Evolutionary conservation across 331 rosid genomes (phyloP), one percentile per base, ranked within the genome.

Genomic region (Cucumis variabilis): DNA sequence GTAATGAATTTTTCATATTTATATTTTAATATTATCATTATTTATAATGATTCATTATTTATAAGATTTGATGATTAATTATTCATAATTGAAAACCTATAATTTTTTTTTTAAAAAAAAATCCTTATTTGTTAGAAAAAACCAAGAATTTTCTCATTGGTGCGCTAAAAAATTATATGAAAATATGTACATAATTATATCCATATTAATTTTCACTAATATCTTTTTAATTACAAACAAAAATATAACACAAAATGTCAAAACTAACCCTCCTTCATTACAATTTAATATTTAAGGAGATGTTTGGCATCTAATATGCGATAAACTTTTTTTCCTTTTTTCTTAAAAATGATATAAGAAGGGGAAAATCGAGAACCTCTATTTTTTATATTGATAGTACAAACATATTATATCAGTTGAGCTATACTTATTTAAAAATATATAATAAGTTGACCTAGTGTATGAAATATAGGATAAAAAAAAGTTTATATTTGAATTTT

Each of bases 1-100:
- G 83, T 48, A 77, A 77, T 77, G 65, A 44, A 50, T 48, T 77
- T 48, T 50, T 77, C 63, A n/a, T 44, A 46, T 75, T 44, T 11
- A 23, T 21, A 44, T 5, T 75, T 44, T 75, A 46, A 75, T 74
- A 20, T 10, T 23, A 75, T 75, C 11, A 75, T 44, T 10, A 41
- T 74, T 44, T 27, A 44, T 75, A 44, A 44, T 37, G 3, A 73
- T 41, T 75, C 11, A 75, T 44, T 10, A 41, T 74, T 44, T 27
- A 44, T 75, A 44, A 44, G 11, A 44, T 11, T 75, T 44, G 60
- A 5, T 75, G 30, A 0, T n/a, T 44, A 30, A 75, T 75, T 72
- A 72, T 8, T 72, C 58, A 75, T 44, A 44, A 11, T 75, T 44
- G n/a, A 48, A 75, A 75, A 44, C 30, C 81, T 74, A 74, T 0